Evolutionary conservation across 371 early-diverging fungal species (phyloP), one percentile per base, ranked within the genome.

Genomic region (Apophysomyces ossiformis): DNA sequence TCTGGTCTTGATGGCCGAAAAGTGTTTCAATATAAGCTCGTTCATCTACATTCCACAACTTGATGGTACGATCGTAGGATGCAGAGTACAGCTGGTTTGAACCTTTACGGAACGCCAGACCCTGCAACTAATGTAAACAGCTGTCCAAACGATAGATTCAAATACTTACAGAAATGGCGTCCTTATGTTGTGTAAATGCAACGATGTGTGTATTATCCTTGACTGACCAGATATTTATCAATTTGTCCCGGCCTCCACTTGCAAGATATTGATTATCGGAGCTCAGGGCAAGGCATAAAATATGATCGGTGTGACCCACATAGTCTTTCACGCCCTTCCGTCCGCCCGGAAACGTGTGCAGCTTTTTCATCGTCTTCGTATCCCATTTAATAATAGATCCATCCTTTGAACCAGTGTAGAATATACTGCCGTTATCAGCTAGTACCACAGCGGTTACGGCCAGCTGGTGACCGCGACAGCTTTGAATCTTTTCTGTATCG

Each of bases 1-100:
- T 90, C 38, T 82, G 78, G 77, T 98, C 98, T 78, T 97, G 98
- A 74, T 99, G 99, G 18, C 99, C 99, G 84, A 96, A 97, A 74
- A 99, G 74, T 18, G 99, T 98, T 74, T 99, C 99, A 63, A 99
- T 87, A 78, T 97, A 99, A 8, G 89, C 79, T 68, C 90, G 73
- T 70, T 95, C 95, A 71, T 94, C 96, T 4, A 93, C 83, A 75
- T 97, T 95, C 97, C 97, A 99, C 43, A 98, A 61, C 75, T 99
- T 99, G 75, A 99, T 87, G 32, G 96, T 93, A 61, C 99, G 92
- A 74, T 99, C 99, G 54, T 82, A 79, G 4, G 96, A 95, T 68
- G 91, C 89, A 59, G 96, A 93, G 76, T 96, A 99, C 56, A 99
- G 84, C 64, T 96, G 92, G 75, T 95, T 92, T 64, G 74, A 71